Conservation (phyloP, 2,329 filamentous ascomycete species). For the Neophaeococcomyces aloes region DNA sequence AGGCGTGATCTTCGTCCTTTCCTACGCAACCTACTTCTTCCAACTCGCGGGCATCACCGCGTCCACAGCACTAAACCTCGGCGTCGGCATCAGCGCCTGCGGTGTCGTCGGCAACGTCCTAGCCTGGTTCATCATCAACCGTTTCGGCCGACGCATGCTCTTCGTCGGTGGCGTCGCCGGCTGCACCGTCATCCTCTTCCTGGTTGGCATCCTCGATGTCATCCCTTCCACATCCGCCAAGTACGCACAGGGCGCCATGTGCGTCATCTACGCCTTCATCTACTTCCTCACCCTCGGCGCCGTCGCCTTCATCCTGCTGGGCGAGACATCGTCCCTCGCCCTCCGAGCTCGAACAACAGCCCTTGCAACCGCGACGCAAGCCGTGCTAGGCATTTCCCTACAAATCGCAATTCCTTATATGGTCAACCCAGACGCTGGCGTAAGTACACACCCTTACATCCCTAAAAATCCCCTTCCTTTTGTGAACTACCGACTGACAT, state of each 20-base stretch:
- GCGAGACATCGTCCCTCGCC: slow-evolving; percentile 36
- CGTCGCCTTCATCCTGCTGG: slow-evolving; percentile 37
- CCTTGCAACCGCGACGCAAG: slow-evolving; percentile 31
- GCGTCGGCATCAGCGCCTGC: slow-evolving; percentile 29
- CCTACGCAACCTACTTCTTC: slow-evolving; percentile 41
- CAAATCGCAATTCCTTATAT: slow-evolving; percentile 31
- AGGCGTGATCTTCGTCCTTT: slow-evolving; percentile 34
- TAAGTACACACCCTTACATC: too few relatives aligned
- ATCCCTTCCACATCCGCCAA: slow-evolving; percentile 26
- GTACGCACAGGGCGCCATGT: slow-evolving; percentile 30
- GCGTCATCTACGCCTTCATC: slow-evolving; percentile 31
- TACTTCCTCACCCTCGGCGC: slow-evolving; percentile 34
- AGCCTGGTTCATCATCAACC: slow-evolving; percentile 28
- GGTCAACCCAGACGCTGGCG: slow-evolving; percentile 28
- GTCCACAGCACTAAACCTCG: slow-evolving; percentile 30
- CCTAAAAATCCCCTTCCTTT: too few relatives aligned
- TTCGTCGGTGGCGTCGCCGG: slow-evolving; percentile 26
- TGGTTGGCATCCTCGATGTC: slow-evolving; percentile 34
- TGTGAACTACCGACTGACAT: too few relatives aligned
- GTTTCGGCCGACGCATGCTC: slow-evolving; percentile 26
- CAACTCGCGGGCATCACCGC: slow-evolving; percentile 31
- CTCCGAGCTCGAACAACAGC: slow-evolving; percentile 38
- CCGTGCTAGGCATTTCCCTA: slow-evolving; percentile 29
- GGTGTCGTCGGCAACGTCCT: slow-evolving; percentile 31
- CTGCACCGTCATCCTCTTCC: slow-evolving; percentile 25